phyloP scores from a whole-genome alignment of 805 yeast species.

The Ogataea zsoltii region DNA sequence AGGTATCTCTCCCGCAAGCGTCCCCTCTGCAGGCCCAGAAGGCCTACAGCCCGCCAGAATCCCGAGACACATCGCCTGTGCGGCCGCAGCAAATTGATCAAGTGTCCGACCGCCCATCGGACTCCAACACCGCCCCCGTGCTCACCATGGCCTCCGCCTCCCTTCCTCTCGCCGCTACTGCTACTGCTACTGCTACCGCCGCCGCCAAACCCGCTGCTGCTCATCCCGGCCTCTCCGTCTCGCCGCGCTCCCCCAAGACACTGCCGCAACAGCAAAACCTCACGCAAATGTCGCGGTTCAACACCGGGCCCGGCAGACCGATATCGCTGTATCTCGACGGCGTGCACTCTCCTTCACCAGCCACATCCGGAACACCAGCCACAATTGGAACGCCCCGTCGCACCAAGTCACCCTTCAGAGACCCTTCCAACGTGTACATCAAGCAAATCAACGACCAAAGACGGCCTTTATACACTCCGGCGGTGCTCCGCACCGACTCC shows the following conservation, averaged over 20 bases:
- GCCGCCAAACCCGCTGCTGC: too few relatives aligned
- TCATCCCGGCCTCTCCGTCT: conserved; percentile 3
- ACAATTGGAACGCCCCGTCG: conserved; percentile 21
- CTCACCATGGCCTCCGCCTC: conserved; percentile 18
- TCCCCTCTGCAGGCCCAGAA: not conserved
- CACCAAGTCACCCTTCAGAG: conserved; percentile 32
- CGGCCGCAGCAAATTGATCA: too few relatives aligned
- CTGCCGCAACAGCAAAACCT: not conserved
- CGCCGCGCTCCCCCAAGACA: not conserved
- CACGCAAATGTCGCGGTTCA: not conserved
- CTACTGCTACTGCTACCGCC: conserved; percentile 9
- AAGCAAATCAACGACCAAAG: conserved; percentile 79
- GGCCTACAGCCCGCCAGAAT: too few relatives aligned
- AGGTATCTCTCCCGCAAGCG: not conserved
- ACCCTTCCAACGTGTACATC: conserved; percentile 38
- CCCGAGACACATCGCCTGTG: too few relatives aligned
- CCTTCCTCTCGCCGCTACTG: conserved; percentile 3
- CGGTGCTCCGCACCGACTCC: conserved; percentile 61
- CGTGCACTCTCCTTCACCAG: conserved; percentile 2
- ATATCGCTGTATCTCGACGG: conserved; percentile 15
- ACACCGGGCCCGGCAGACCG: conserved; percentile 10
- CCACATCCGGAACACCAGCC: not conserved
- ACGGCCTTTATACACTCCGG: conserved; percentile 88
- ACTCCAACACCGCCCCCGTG: not conserved
- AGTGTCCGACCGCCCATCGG: too few relatives aligned